Evolutionary conservation across 257 asterid species (phyloP), one percentile per base, ranked within the genome.

Genomic region (Avicennia marina): DNA sequence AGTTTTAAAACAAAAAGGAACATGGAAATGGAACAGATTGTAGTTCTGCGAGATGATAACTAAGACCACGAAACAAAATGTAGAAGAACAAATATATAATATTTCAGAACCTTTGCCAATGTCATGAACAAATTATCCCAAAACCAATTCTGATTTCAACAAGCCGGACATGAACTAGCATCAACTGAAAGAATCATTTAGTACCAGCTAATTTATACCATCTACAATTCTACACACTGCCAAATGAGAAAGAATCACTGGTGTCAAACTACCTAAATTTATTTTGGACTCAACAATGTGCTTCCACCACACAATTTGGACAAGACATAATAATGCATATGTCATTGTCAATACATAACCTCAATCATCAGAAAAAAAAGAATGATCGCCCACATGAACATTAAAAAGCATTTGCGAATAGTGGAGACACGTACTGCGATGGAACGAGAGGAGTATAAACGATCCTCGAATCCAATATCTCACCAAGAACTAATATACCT

Each of bases 391-490:
- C 51, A 67, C 53, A 19, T 63, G 17, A 63, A 50, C 21, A 51
- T 13, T 33, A 7, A 53, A n/a, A 57, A 60, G 65, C 22, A 39
- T 36, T 36, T 49, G 41, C 60, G 71, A 50, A 29, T 63, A 48
- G 61, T 61, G 53, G 58, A 63, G 47, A 65, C 72, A 89, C 95
- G 78, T 81, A 86, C 95, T 86, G 95, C 59, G 95, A 84, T 44
- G 90, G 95, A 70, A 84, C 95, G 58, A 86, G 97, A 69, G 97
- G 96, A 66, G 88, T 90, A 70, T 90, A 90, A 69, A 80, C 86
- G 75, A 90, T 76, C 64, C 85, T 82, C 1, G 95, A 82, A 62
- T 86, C 95, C 95, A 84, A 72, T 76, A 90, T 80, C 83, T 87
- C 90, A 72, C 97, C 97, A 78, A 89, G 89, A 81, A 86, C 97